A percentile compares a stretch with the other conserved stretches of the same genome.
These are phyloP conservation scores for Tuber microsphaerosporum DNA, from an alignment of 495 filamentous ascomycete genomes.

Conservation along the genomic window DNA sequence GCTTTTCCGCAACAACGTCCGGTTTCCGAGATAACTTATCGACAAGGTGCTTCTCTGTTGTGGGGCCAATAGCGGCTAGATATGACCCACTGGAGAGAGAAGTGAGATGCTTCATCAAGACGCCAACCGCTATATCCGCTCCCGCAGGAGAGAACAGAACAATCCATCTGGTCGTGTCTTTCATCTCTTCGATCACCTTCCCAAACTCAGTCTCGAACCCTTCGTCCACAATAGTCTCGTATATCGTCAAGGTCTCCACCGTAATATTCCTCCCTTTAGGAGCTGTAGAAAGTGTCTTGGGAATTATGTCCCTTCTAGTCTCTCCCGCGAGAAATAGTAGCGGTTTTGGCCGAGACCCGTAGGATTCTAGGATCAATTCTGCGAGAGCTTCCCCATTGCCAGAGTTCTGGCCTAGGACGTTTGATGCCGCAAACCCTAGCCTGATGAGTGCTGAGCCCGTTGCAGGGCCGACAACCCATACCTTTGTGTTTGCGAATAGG, in stretches of 20 bases:
- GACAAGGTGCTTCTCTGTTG: constrained; percentile 69
- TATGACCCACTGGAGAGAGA: constrained; percentile 45
- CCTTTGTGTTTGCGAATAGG: constrained; percentile 16
- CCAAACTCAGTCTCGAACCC: constrained; percentile 63
- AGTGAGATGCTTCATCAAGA: constrained; percentile 28
- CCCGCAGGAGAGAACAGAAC: constrained; percentile 84
- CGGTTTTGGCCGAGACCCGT: constrained; percentile 49
- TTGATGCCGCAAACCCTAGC: constrained; percentile 42
- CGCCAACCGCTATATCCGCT: constrained; percentile 27
- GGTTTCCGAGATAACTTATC: constrained; percentile 62
- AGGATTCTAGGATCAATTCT: constrained; percentile 66
- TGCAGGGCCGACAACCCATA: constrained; percentile 85
- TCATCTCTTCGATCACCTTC: constrained; percentile 45
- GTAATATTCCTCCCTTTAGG: constrained; percentile 46
- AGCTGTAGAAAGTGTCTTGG: constrained; percentile 59
- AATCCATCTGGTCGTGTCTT: constrained; percentile 58
- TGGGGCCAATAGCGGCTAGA: constrained; percentile 87
- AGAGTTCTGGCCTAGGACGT: constrained; percentile 64
- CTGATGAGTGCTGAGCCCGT: constrained; percentile 57
- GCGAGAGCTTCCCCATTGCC: constrained; percentile 78
- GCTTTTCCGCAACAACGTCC: constrained; percentile 73
- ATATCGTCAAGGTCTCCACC: constrained; percentile 74
- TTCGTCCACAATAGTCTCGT: constrained; percentile 73
- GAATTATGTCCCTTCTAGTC: constrained; percentile 79
- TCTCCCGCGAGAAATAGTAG: constrained; percentile 85